A percentile compares a stretch with the other conserved stretches of the same genome.
phyloP scores from a whole-genome alignment of 1,284 basidiomycete genomes.

The Boletus sp. region DNA sequence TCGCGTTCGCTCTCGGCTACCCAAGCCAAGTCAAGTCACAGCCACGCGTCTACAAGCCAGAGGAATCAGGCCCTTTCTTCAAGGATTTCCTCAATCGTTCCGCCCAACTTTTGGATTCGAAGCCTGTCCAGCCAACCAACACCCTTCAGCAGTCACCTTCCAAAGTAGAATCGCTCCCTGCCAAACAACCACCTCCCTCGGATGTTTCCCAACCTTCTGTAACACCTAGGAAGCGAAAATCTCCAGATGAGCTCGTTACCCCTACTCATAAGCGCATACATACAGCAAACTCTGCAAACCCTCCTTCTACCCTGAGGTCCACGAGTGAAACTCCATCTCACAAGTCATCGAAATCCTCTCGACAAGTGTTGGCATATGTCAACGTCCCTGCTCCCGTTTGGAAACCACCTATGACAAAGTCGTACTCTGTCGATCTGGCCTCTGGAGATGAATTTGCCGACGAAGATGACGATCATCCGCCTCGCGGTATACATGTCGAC shows the following conservation, averaged over 20 bases:
- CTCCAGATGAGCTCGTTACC: conserved; percentile 42
- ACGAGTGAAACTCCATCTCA: conserved; percentile 25
- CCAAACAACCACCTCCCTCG: conserved; percentile 9
- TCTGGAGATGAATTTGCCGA: conserved; percentile 51
- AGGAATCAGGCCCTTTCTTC: conserved; percentile 60
- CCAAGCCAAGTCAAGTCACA: conserved; percentile 34
- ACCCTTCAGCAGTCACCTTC: conserved; percentile 12
- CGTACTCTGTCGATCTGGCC: conserved; percentile 23
- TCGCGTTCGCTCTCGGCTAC: conserved; percentile 64
- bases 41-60: conserved; percentile 41
- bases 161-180: conserved; percentile 12
- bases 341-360: conserved; percentile 30
- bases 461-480: conserved; percentile 35
- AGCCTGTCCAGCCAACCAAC: conserved; percentile 21
- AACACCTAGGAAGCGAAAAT: conserved; percentile 54
- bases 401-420: conserved; percentile 39
- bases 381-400: conserved; percentile 49
- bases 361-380: conserved; percentile 54
- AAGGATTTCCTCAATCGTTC: conserved; percentile 59
- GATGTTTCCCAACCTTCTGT: conserved; percentile 36
- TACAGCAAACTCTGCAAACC: background rate
- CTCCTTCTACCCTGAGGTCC: conserved; percentile 11
- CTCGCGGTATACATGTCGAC: conserved; percentile 27
- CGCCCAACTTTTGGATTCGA: conserved; percentile 33
- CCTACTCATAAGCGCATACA: conserved; percentile 52